phyloP scores from a whole-genome alignment of 2,329 filamentous ascomycete species.

The Phialocephala sp. region DNA sequence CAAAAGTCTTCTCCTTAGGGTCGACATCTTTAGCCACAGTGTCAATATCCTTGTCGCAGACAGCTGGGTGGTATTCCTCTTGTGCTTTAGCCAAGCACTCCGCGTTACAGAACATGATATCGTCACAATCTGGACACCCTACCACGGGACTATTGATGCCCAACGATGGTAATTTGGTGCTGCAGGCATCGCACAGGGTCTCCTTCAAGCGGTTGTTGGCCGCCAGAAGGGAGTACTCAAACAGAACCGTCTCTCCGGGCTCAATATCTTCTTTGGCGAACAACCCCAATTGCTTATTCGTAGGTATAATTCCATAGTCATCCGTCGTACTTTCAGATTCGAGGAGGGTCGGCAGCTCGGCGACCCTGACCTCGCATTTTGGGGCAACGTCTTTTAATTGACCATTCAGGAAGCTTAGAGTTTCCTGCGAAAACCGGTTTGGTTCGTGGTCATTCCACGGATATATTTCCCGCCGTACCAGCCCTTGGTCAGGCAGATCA shows the following conservation, averaged over 20 bases:
- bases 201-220: constrained; percentile 90
- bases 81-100: constrained; percentile 63
- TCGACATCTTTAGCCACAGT: constrained; percentile 68
- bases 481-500: constrained; percentile 70
- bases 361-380: constrained; percentile 79
- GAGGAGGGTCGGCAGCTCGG: constrained; percentile 73
- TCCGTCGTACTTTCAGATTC: constrained; percentile 55
- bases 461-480: constrained; percentile 73
- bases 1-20: constrained; percentile 62
- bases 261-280: constrained; percentile 85
- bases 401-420: constrained; percentile 73
- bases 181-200: constrained; percentile 87
- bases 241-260: constrained; percentile 76
- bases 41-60: constrained; percentile 71
- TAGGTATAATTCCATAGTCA: constrained; percentile 56
- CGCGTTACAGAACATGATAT: constrained; percentile 70
- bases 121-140: constrained; percentile 65
- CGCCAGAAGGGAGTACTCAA: constrained; percentile 85
- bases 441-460: constrained; percentile 73
- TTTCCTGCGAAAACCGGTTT: constrained; percentile 72
- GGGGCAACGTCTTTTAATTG: constrained; percentile 73
- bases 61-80: constrained; percentile 65
- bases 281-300: constrained; percentile 81
- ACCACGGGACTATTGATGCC: constrained; percentile 53
- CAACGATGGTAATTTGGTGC: constrained; percentile 70